Percentiles rank a stretch among this genome's conserved stretches.
Evolutionary conservation across 164 flowering plant genomes (phyloP).

Genomic region (Vitis rotundifolia): DNA sequence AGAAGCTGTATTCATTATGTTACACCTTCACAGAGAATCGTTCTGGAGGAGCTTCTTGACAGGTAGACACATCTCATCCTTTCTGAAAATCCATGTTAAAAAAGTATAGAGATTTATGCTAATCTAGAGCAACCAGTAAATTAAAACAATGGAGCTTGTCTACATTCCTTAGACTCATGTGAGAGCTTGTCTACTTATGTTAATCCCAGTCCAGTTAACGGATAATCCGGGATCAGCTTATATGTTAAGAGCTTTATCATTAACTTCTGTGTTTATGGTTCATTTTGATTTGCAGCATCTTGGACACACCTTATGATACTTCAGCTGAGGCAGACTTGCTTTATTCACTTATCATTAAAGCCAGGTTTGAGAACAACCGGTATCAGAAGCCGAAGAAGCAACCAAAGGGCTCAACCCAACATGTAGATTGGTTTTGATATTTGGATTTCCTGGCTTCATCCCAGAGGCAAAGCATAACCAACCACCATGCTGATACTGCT

Average conservation of each 20-base stretch:
- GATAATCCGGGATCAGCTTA: background rate
- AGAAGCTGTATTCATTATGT: conserved; percentile 89
- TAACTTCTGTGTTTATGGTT: background rate
- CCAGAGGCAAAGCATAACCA: too few relatives aligned
- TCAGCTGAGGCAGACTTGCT: conserved; percentile 77
- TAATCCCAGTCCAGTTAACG: too few relatives aligned
- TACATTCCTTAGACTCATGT: too few relatives aligned
- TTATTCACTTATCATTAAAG: conserved; percentile 76
- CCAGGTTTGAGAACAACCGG: conserved; percentile 81
- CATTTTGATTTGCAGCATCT: conserved; percentile 42
- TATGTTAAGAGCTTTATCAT: background rate
- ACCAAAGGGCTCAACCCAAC: conserved; percentile 52
- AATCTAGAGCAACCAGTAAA: too few relatives aligned
- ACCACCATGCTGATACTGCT: background rate
- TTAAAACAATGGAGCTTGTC: too few relatives aligned
- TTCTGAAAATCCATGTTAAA: background rate
- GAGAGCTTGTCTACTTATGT: background rate
- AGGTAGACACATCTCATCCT: conserved; percentile 34
- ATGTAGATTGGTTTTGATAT: conserved; percentile 67
- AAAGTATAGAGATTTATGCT: too few relatives aligned
- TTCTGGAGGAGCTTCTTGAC: conserved; percentile 85
- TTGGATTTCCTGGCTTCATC: too few relatives aligned
- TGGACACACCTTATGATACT: conserved; percentile 50
- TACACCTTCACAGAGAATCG: conserved; percentile 82
- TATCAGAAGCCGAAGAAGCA: conserved; percentile 73